phyloP scores from a whole-genome alignment of 331 rosid genomes.

The Rosa hybrid region DNA sequence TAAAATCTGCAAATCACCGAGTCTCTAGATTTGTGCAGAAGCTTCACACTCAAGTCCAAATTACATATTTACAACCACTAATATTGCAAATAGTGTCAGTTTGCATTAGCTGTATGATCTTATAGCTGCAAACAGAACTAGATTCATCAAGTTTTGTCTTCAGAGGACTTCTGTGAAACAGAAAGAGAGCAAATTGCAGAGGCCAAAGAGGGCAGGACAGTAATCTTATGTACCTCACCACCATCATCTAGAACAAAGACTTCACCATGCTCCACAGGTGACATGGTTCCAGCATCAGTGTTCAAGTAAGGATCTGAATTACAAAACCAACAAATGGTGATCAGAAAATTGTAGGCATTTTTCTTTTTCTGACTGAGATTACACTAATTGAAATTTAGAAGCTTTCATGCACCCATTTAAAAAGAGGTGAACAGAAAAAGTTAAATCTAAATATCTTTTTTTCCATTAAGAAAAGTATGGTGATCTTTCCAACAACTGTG shows the following conservation, averaged over 20 bases:
- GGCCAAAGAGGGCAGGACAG: conserved; percentile 5
- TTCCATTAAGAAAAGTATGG: neutral
- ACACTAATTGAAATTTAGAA: conserved; percentile 8
- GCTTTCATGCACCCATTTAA: conserved; percentile 5
- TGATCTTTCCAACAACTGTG: conserved; percentile 12
- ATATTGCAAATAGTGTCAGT: neutral
- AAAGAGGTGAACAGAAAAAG: conserved; percentile 3
- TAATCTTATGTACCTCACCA: conserved; percentile 71
- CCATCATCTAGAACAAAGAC: conserved; percentile 96
- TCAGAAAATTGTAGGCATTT: conserved; percentile 12
- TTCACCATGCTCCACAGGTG: conserved; percentile 97
- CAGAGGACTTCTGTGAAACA: neutral
- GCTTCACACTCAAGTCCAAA: conserved; percentile 11
- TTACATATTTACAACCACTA: neutral
- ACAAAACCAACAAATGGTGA: neutral
- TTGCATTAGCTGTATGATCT: conserved; percentile 2
- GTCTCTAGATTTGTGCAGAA: neutral
- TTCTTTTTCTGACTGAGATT: neutral
- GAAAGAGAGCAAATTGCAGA: neutral
- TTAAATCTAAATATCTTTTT: conserved; percentile 3
- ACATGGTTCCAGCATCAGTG: conserved; percentile 99
- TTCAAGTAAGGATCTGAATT: conserved; percentile 92
- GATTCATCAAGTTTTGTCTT: conserved; percentile 6
- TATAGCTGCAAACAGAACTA: neutral
- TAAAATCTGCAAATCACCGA: neutral